A percentile compares a stretch with the other conserved stretches of the same genome.
These are phyloP conservation scores for Globisporangium spinosum DNA, from an alignment of 352 stramenopile species.

Conservation along the genomic window DNA sequence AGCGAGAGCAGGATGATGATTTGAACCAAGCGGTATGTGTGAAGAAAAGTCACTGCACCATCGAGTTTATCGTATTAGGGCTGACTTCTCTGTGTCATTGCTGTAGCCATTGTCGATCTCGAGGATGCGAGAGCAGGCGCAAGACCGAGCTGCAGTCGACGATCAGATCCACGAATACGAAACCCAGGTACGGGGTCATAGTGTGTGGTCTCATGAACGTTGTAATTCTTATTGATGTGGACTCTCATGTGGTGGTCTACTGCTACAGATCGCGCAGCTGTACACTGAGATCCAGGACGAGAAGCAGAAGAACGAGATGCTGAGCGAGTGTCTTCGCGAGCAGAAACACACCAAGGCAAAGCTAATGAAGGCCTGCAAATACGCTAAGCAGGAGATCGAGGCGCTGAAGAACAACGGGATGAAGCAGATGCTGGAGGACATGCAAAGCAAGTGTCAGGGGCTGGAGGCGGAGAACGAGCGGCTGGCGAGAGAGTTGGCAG, in stretches of 20 bases:
- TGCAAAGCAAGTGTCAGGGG: slow-evolving; percentile 46
- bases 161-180: slow-evolving; percentile 70
- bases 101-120: slow-evolving; percentile 38
- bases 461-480: slow-evolving; percentile 49
- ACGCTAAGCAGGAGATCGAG: slow-evolving; percentile 57
- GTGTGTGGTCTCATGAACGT: neutral
- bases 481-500: slow-evolving; percentile 33
- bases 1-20: slow-evolving; percentile 20
- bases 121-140: slow-evolving; percentile 30
- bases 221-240: neutral
- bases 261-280: slow-evolving; percentile 43
- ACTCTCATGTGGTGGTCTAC: neutral
- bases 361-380: slow-evolving; percentile 71
- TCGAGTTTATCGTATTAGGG: neutral
- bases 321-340: slow-evolving; percentile 57
- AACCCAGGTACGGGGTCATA: slow-evolving; percentile 33
- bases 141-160: slow-evolving; percentile 29
- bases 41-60: neutral
- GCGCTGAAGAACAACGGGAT: slow-evolving; percentile 56
- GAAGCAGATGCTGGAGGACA: slow-evolving; percentile 61
- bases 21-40: slow-evolving; percentile 2
- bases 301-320: slow-evolving; percentile 66
- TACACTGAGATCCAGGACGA: slow-evolving; percentile 71
- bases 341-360: slow-evolving; percentile 71
- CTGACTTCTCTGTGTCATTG: neutral